Evolutionary conservation across 768 basidiomycete genomes (phyloP).

Genomic region (Coprinopsis strossmayeri): DNA sequence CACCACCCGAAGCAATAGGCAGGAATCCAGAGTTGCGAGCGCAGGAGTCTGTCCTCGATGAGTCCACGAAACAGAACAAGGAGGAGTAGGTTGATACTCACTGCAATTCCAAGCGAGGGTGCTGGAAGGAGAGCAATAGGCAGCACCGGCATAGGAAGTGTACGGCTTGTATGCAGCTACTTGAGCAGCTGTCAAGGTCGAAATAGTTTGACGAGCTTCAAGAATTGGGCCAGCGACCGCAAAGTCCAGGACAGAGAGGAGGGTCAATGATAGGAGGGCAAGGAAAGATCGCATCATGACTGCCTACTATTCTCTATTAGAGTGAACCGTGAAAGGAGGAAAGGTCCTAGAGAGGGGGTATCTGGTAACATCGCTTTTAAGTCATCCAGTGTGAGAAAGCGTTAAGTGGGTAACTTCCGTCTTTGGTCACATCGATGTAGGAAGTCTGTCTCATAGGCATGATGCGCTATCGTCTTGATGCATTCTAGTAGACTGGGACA

Average conservation of each 20-base stretch:
- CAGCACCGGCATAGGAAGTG: constrained; percentile 41
- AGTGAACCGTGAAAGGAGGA: too few relatives aligned
- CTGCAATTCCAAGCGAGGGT: constrained; percentile 50
- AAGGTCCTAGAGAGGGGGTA: too few relatives aligned
- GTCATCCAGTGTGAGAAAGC: too few relatives aligned
- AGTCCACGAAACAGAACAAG: background rate
- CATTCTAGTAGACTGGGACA: too few relatives aligned
- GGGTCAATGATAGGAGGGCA: background rate
- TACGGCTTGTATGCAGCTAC: constrained; percentile 37
- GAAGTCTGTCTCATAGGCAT: too few relatives aligned
- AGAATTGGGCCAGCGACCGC: constrained; percentile 18
- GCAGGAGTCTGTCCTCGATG: constrained; percentile 4
- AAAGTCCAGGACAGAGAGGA: background rate
- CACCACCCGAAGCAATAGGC: constrained; percentile 44
- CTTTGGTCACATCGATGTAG: too few relatives aligned
- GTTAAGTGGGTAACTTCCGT: too few relatives aligned
- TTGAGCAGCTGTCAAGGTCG: constrained; percentile 29
- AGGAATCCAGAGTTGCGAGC: constrained; percentile 28
- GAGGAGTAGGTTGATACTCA: too few relatives aligned
- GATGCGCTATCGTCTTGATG: too few relatives aligned
- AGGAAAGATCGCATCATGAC: constrained; percentile 12
- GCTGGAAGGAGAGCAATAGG: constrained; percentile 35
- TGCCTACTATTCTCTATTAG: background rate
- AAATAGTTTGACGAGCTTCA: constrained; percentile 22
- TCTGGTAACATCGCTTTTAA: too few relatives aligned